Evolutionary conservation across 768 basidiomycete species (phyloP).

Genomic region (Suillus luteus): DNA sequence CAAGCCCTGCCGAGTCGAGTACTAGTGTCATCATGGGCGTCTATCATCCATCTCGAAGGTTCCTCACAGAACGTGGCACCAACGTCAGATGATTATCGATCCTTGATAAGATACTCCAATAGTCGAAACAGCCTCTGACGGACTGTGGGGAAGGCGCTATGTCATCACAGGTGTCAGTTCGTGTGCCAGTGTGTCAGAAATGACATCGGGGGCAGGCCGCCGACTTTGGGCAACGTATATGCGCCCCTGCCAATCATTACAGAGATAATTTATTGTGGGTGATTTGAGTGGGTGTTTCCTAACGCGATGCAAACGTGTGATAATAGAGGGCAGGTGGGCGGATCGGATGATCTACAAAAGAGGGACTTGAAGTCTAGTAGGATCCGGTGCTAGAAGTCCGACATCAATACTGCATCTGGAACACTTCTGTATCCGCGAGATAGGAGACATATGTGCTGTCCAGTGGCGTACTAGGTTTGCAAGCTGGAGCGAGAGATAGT

Average conservation of each 20-base stretch:
- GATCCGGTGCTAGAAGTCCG: not conserved
- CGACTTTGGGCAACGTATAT: not conserved
- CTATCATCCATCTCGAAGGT: slow-evolving; percentile 3
- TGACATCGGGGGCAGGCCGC: not conserved
- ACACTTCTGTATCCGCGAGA: not conserved
- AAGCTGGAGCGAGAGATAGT: not conserved
- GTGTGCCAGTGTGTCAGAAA: not conserved
- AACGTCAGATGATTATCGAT: slow-evolving; percentile 12
- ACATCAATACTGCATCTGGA: not conserved
- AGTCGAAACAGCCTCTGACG: not conserved
- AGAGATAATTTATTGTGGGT: not conserved
- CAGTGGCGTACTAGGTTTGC: not conserved
- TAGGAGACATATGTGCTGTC: not conserved
- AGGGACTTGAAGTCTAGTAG: not conserved
- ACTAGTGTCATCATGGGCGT: not conserved
- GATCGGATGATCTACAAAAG: not conserved
- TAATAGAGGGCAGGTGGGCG: slow-evolving; percentile 1
- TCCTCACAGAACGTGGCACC: not conserved
- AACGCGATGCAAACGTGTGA: slow-evolving; percentile 5
- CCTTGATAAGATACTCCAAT: slow-evolving; percentile 3
- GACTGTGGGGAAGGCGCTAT: not conserved
- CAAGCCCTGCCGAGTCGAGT: not conserved
- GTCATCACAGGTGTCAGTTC: not conserved
- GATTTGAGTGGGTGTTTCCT: not conserved
- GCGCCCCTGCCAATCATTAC: slow-evolving; percentile 3